Percentiles rank a stretch among this genome's conserved stretches.
Evolutionary conservation across 176 grass and related monocot species (phyloP).

Genomic region (Urochloa ruziziensis): DNA sequence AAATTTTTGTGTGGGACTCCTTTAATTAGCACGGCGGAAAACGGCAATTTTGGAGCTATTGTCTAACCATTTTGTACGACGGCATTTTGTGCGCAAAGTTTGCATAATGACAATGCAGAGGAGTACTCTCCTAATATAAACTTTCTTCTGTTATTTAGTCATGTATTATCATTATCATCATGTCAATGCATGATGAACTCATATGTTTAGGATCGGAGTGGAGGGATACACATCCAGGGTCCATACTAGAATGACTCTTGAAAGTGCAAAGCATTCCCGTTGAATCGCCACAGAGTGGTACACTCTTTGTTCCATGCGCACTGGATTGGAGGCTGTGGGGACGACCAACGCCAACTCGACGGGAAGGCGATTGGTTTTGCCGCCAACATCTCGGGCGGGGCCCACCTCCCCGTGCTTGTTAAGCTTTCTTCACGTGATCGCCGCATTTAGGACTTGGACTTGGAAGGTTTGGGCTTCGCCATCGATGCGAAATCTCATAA

Average conservation of each 20-base stretch:
- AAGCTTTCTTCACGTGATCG: constrained; percentile 51
- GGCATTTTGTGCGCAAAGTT: neutral
- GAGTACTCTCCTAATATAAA: neutral
- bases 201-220: too few species aligned
- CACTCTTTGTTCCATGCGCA: neutral
- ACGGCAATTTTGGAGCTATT: neutral
- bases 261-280: too few species aligned
- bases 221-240: too few species aligned
- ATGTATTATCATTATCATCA: too few species aligned
- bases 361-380: neutral
- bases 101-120: neutral
- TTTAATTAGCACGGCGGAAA: too few species aligned
- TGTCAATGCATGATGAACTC: too few species aligned
- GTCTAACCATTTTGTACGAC: neutral
- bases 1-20: too few species aligned
- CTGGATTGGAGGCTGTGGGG: neutral
- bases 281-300: neutral
- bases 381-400: constrained; percentile 26
- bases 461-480: constrained; percentile 7
- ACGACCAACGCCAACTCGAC: neutral
- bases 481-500: constrained; percentile 20
- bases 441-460: constrained; percentile 5
- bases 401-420: constrained; percentile 9
- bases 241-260: too few species aligned
- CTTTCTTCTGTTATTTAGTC: too few species aligned